Conservation (phyloP, 305 asterid species). For the Solanum hybrid region DNA sequence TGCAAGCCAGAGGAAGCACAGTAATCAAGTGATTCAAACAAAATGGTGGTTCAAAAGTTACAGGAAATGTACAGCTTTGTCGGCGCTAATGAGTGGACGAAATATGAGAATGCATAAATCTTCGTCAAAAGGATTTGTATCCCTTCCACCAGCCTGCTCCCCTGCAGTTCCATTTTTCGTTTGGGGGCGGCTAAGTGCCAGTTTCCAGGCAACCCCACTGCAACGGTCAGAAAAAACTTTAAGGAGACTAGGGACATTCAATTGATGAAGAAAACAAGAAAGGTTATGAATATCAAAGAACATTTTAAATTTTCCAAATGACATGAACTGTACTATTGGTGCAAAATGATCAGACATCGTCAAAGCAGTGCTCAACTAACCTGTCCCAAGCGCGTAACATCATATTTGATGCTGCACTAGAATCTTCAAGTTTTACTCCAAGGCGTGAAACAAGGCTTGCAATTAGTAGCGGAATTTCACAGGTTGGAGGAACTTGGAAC, state of each 20-base stretch:
- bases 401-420: constrained; percentile 72
- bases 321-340: not conserved
- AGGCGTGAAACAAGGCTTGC: constrained; percentile 72
- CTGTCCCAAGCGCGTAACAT: constrained; percentile 85
- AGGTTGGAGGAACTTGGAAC: constrained; percentile 79
- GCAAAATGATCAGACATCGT: not conserved
- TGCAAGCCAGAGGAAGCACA: not conserved
- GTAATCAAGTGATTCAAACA: constrained; percentile 2
- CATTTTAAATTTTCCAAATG: not conserved
- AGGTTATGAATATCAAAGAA: not conserved
- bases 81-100: constrained; percentile 77
- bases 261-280: not conserved
- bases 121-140: constrained; percentile 29
- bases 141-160: constrained; percentile 31
- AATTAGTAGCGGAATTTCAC: constrained; percentile 76
- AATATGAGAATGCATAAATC: constrained; percentile 70
- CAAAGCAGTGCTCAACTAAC: constrained; percentile 28
- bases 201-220: constrained; percentile 97
- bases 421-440: constrained; percentile 56
- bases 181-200: constrained; percentile 58
- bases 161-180: constrained; percentile 25
- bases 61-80: constrained; percentile 61
- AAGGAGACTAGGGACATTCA: not conserved
- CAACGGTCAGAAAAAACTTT: not conserved
- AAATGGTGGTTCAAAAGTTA: constrained; percentile 3